Percentiles rank a stretch among this genome's conserved stretches.
These are phyloP conservation scores for Rhododendron kiyosumense DNA, from an alignment of 148 eudicot species.

Conservation along the genomic window DNA sequence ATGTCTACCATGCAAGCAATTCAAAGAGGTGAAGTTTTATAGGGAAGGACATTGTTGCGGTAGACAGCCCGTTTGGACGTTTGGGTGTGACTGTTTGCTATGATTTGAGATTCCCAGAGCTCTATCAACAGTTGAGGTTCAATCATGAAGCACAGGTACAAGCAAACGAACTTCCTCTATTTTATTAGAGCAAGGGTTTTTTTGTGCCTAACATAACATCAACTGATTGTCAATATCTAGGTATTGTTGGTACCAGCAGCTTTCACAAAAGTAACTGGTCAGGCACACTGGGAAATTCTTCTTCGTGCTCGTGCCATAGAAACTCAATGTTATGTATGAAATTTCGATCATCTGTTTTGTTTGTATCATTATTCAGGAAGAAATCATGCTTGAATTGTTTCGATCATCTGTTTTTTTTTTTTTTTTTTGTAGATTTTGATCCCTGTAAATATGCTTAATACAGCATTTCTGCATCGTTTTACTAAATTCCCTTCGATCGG, in stretches of 20 bases:
- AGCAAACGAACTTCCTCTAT: background rate
- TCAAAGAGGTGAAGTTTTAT: constrained; percentile 16
- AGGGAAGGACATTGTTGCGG: constrained; percentile 71
- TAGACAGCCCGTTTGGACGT: constrained; percentile 79
- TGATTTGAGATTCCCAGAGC: constrained; percentile 87
- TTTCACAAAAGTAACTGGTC: constrained; percentile 80
- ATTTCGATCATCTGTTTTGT: background rate
- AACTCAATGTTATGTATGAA: constrained; percentile 74
- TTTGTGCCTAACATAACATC: background rate
- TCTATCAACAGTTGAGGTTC: constrained; percentile 77
- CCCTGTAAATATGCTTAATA: background rate
- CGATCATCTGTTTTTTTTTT: no score
- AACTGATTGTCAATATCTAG: constrained; percentile 24
- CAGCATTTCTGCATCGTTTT: background rate
- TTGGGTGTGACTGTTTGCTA: constrained; percentile 88
- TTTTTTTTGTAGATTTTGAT: background rate
- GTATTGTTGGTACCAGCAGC: constrained; percentile 89
- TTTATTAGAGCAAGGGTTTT: background rate
- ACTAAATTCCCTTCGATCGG: background rate
- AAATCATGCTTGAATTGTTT: background rate
- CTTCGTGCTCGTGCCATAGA: constrained; percentile 76
- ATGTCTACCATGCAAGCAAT: background rate
- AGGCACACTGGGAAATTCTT: constrained; percentile 88
- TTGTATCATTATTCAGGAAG: background rate
- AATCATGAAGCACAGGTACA: constrained; percentile 60